Base-by-base conservation (phyloP, 1,284 basidiomycete species). In the Cryptococcus sp. region DNA sequence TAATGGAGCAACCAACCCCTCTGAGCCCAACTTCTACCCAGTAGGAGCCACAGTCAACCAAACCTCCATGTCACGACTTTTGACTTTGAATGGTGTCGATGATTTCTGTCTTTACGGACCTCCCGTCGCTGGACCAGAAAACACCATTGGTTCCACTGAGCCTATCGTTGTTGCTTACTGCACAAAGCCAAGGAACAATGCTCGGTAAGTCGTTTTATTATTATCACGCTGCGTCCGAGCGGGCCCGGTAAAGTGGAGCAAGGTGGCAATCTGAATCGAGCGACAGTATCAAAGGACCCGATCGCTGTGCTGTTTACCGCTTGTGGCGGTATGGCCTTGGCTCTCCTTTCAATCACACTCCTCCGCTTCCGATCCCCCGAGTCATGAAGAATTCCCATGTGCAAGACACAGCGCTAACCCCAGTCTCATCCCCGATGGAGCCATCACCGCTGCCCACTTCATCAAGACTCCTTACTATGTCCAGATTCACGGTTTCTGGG, bases 401-500 rank as follows among this genome's bases (percentile, higher is more conserved):
- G 4, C 4, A 5, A 28, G 28, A 11, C 5, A 28, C 28, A 28
- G 4, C 28, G 14, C 36, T 39, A 14, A 39, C 14, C 19, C 4
- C 50, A 66, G 72, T 45, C 53, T 74, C 36, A 74, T 75, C 39
- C 72, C 73, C 48, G 73, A 75, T 54, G 73, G 73, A 34, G 61
- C 63, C 23, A 67, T 74, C 58, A 60, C 61, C 18, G 62, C 63
- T 46, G 70, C 68, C 36, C 71, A 71, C 57, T 66, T 72, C 61
- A 63, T 72, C 62, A 65, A 64, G 56, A 72, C 75, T 23, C 55
- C 69, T 39, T 34, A 60, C 7, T 77, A 76, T 55, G 75, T 79
- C 48, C 78, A 80, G 69, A 67, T 81, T 45, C 66, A 74, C 56
- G 79, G 78, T 39, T 70, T 66, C 62, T 69, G 71, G 57, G 74